phyloP scores from a whole-genome alignment of 2,329 filamentous ascomycete genomes.

The Pseudogymnoascus destructans region DNA sequence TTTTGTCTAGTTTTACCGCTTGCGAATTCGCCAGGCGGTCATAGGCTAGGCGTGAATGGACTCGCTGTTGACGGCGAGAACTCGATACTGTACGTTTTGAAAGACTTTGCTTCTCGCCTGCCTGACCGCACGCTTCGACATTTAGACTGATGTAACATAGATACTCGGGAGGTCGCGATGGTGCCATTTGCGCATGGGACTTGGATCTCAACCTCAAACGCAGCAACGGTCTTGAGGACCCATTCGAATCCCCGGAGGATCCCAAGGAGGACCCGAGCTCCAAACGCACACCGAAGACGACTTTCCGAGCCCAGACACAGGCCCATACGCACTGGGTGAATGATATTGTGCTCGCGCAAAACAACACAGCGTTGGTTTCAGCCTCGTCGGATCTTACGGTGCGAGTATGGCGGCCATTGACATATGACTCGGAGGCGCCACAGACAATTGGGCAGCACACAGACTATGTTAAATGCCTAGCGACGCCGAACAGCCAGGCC shows the following conservation, averaged over 20 bases:
- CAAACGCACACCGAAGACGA: slow-evolving; percentile 37
- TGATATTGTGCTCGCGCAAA: slow-evolving; percentile 54
- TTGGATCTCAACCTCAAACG: slow-evolving; percentile 54
- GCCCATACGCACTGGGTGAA: slow-evolving; percentile 72
- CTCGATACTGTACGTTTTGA: slow-evolving; percentile 62
- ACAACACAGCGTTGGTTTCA: slow-evolving; percentile 53
- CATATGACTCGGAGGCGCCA: slow-evolving; percentile 49
- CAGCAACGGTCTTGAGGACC: slow-evolving; percentile 18
- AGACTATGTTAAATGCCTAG: slow-evolving; percentile 93
- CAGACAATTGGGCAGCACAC: slow-evolving; percentile 81
- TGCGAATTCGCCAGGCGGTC: slow-evolving; percentile 64
- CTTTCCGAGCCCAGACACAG: slow-evolving; percentile 49
- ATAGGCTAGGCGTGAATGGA: slow-evolving; percentile 89
- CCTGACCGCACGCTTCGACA: not conserved
- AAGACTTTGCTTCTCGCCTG: slow-evolving; percentile 7
- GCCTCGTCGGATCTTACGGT: slow-evolving; percentile 64
- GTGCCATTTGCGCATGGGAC: slow-evolving; percentile 93
- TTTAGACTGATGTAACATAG: slow-evolving; percentile 35
- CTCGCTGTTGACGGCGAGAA: slow-evolving; percentile 73
- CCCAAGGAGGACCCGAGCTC: slow-evolving; percentile 18
- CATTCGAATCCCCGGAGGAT: slow-evolving; percentile 24
- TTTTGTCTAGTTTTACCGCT: slow-evolving; percentile 50
- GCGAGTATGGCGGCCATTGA: slow-evolving; percentile 65
- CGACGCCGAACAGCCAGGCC: slow-evolving; percentile 55
- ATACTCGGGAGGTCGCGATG: slow-evolving; percentile 91